phyloP scores from a whole-genome alignment of 148 eudicot species.

The Amaranthus palmeri region DNA sequence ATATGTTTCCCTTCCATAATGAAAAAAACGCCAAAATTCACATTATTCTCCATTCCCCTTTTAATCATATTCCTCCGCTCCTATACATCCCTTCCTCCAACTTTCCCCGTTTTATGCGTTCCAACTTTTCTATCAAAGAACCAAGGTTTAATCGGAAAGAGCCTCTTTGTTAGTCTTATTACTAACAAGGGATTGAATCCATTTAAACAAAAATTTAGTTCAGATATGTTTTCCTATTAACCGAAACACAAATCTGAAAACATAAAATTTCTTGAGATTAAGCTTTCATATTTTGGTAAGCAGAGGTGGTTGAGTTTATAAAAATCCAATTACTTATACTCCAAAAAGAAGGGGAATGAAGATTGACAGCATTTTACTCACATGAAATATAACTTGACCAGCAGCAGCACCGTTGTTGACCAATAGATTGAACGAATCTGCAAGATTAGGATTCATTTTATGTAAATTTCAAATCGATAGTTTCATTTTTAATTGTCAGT shows the following conservation, averaged over 20 bases:
- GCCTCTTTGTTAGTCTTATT: no score
- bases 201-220: no score
- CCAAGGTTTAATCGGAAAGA: no score
- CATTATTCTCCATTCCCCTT: no score
- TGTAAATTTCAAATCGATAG: not conserved
- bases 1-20: no score
- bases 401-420: constrained; percentile 95
- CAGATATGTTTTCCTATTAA: no score
- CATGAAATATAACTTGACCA: constrained; percentile 96
- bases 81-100: no score
- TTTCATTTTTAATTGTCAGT: not conserved
- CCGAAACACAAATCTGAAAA: not conserved
- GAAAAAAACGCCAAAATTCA: no score
- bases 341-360: not conserved
- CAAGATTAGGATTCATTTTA: constrained; percentile 14
- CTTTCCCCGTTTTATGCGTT: no score
- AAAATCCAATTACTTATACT: not conserved
- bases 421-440: constrained; percentile 96
- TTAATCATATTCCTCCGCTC: no score
- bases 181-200: no score
- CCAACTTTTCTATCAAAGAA: no score
- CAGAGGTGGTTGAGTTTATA: not conserved
- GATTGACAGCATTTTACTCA: constrained; percentile 27
- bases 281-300: not conserved
- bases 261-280: not conserved